These are phyloP conservation scores for Xylaria sp. DNA, from an alignment of 2,329 filamentous ascomycete species.

Conservation along the genomic window DNA sequence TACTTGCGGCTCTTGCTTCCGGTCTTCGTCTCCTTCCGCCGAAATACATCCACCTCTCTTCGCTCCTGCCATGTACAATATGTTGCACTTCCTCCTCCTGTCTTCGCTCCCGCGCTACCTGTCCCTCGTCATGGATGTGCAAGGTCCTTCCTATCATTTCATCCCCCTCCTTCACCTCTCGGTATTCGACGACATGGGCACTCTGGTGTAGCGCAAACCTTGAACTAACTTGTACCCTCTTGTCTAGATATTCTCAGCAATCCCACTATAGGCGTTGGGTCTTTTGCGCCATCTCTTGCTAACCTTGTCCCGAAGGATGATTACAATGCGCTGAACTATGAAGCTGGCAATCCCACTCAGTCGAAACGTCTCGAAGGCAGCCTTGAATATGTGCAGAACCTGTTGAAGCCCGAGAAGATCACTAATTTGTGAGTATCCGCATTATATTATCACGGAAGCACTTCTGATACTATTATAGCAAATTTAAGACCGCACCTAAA, in stretches of 20 bases:
- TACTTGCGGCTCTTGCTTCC: constrained; percentile 53
- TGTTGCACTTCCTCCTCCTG: not conserved
- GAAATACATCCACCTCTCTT: not conserved
- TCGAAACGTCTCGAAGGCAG: constrained; percentile 77
- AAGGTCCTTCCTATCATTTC: not conserved
- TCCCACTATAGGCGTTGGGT: constrained; percentile 68
- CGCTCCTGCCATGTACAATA: constrained; percentile 15
- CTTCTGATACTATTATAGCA: constrained; percentile 54
- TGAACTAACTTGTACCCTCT: constrained; percentile 35
- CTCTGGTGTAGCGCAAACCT: not conserved
- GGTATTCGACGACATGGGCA: not conserved
- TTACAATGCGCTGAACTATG: constrained; percentile 77
- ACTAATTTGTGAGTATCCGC: constrained; percentile 70
- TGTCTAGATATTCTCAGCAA: constrained; percentile 73
- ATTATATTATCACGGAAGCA: not conserved
- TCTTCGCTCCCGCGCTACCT: not conserved
- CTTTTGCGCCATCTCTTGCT: constrained; percentile 62
- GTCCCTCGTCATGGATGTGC: not conserved
- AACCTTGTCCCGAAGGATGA: constrained; percentile 63
- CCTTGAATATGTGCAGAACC: constrained; percentile 77
- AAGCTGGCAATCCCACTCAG: constrained; percentile 68
- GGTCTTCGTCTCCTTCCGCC: constrained; percentile 18
- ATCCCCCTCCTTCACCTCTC: not conserved
- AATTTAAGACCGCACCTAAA: constrained; percentile 66
- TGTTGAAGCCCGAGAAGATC: constrained; percentile 77